phyloP scores from a whole-genome alignment of 805 yeast species.

The Cephaloascus albidus region DNA sequence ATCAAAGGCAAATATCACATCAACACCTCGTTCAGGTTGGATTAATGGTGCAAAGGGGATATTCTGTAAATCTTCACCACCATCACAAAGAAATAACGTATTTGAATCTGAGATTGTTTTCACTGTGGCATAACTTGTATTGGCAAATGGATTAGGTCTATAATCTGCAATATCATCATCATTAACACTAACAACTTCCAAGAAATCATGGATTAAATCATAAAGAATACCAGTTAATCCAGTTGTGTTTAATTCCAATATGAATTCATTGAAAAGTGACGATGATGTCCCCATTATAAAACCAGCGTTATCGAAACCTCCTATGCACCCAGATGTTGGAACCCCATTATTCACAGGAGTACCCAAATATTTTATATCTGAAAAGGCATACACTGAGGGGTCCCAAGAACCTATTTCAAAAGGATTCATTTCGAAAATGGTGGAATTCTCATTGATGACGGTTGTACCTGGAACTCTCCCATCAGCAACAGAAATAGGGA shows the following conservation, averaged over 20 bases:
- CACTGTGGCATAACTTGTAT: conserved; percentile 25
- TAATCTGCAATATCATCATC: conserved; percentile 65
- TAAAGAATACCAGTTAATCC: conserved; percentile 37
- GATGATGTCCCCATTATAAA: conserved; percentile 80
- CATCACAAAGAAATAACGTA: conserved; percentile 56
- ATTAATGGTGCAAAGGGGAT: conserved; percentile 60
- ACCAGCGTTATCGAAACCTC: conserved; percentile 75
- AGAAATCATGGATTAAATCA: conserved; percentile 33
- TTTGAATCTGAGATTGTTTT: conserved; percentile 27
- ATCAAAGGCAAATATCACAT: conserved; percentile 56
- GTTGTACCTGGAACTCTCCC: conserved; percentile 57
- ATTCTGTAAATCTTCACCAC: conserved; percentile 72
- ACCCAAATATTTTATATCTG: conserved; percentile 63
- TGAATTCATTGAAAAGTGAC: conserved; percentile 61
- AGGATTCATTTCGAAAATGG: conserved; percentile 57
- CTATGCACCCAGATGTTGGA: conserved; percentile 44
- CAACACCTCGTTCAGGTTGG: conserved; percentile 52
- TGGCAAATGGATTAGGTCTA: conserved; percentile 62
- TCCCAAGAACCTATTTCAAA: conserved; percentile 87
- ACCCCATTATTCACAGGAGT: conserved; percentile 52
- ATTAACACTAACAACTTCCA: conserved; percentile 34
- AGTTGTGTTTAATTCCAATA: conserved; percentile 48
- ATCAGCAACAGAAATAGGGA: conserved; percentile 57
- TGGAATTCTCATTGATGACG: conserved; percentile 55
- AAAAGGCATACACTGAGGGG: conserved; percentile 55